phyloP scores from a whole-genome alignment of 768 basidiomycete genomes.

The Daedaleopsis sinensis region DNA sequence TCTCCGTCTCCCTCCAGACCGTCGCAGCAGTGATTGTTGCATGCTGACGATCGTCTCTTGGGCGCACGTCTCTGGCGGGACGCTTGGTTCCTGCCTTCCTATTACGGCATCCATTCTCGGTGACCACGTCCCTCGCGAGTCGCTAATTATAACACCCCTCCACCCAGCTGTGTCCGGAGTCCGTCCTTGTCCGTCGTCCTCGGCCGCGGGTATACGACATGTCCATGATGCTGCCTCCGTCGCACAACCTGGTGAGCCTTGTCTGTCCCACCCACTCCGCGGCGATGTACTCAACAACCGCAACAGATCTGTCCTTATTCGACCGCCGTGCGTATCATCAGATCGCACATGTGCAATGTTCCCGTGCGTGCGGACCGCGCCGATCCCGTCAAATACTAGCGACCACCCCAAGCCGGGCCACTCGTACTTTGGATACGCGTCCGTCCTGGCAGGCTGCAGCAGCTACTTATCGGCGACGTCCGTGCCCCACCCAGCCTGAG shows the following conservation, averaged over 20 bases:
- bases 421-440: too few relatives aligned
- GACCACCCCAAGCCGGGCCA: too few relatives aligned
- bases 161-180: background rate
- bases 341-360: too few relatives aligned
- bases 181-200: background rate
- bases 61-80: background rate
- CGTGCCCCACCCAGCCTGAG: too few relatives aligned
- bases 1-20: background rate
- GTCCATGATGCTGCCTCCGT: background rate
- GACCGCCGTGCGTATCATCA: too few relatives aligned
- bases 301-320: background rate
- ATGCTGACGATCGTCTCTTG: background rate
- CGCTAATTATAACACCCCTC: background rate
- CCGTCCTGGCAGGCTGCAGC: too few relatives aligned
- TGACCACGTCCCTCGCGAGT: background rate
- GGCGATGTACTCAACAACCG: background rate
- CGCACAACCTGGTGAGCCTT: background rate
- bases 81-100: conserved; percentile 6
- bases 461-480: too few relatives aligned
- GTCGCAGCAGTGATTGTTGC: background rate
- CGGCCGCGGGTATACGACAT: background rate
- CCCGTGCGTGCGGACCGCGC: too few relatives aligned
- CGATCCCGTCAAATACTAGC: too few relatives aligned
- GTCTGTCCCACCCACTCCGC: too few relatives aligned
- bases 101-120: background rate